phyloP scores from a whole-genome alignment of 1,139 yeast species.

The Zhuliangozyma parablackwelliae region DNA sequence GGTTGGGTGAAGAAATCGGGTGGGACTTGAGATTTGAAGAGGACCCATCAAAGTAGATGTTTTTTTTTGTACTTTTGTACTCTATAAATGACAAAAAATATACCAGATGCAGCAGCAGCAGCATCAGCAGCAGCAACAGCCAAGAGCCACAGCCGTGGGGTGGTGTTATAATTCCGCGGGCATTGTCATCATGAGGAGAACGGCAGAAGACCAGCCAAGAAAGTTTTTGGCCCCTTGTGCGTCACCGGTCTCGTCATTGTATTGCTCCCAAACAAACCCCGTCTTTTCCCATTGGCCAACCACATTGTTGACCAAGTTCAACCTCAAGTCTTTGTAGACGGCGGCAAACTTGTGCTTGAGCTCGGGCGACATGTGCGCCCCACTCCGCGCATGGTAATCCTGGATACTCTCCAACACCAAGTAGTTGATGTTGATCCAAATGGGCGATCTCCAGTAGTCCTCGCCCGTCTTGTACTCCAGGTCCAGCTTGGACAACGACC shows the following conservation, averaged over 20 bases:
- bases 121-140: too few relatives aligned
- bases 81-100: neutral
- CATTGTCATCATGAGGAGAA: slow-evolving; percentile 77
- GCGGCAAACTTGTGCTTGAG: slow-evolving; percentile 30
- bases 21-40: slow-evolving; percentile 93
- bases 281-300: slow-evolving; percentile 64
- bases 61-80: neutral
- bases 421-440: slow-evolving; percentile 92
- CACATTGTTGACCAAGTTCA: slow-evolving; percentile 65
- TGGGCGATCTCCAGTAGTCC: slow-evolving; percentile 93
- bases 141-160: too few relatives aligned
- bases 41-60: slow-evolving; percentile 34
- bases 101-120: too few relatives aligned
- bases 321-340: slow-evolving; percentile 56
- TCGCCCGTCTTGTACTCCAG: slow-evolving; percentile 70
- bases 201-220: slow-evolving; percentile 90
- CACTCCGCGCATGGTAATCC: slow-evolving; percentile 39
- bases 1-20: slow-evolving; percentile 81
- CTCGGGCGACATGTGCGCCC: slow-evolving; percentile 18
- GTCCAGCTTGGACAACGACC: slow-evolving; percentile 74
- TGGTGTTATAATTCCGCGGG: slow-evolving; percentile 46
- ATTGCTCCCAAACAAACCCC: slow-evolving; percentile 91
- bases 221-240: slow-evolving; percentile 86
- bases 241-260: slow-evolving; percentile 69
- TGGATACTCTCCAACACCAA: slow-evolving; percentile 67